Conservation (phyloP, 2,329 filamentous ascomycete genomes). For the Alternaria consortialis region DNA sequence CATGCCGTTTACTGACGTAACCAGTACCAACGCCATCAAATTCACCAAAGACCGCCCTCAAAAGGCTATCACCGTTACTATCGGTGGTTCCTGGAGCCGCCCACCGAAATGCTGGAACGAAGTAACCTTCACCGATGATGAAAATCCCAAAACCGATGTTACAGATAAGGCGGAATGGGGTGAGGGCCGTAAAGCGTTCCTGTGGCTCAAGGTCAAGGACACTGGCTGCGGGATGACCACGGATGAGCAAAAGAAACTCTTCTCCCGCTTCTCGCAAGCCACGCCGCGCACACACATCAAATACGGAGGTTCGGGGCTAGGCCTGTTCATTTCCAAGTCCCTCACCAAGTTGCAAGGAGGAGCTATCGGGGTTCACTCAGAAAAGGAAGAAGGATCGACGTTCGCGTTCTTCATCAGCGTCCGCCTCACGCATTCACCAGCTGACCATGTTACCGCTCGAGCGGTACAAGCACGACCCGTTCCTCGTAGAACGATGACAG, state of each 20-base stretch:
- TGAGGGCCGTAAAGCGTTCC: slow-evolving; percentile 45
- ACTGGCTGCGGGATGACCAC: slow-evolving; percentile 52
- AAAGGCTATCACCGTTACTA: slow-evolving; percentile 49
- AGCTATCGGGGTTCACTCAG: slow-evolving; percentile 54
- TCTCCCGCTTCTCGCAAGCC: slow-evolving; percentile 43
- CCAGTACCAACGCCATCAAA: slow-evolving; percentile 42
- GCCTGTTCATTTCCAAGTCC: slow-evolving; percentile 55
- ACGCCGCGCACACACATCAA: slow-evolving; percentile 45
- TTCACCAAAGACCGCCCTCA: slow-evolving; percentile 48
- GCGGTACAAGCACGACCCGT: slow-evolving; percentile 13
- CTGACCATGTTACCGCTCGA: slow-evolving; percentile 5
- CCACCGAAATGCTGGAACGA: slow-evolving; percentile 26
- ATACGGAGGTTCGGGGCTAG: slow-evolving; percentile 55
- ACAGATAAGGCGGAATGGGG: slow-evolving; percentile 40
- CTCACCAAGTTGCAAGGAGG: slow-evolving; percentile 48
- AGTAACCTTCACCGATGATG: slow-evolving; percentile 27
- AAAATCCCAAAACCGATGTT: slow-evolving; percentile 8
- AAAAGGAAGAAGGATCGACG: slow-evolving; percentile 44
- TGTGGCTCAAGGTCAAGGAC: slow-evolving; percentile 49
- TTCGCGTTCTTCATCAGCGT: slow-evolving; percentile 55
- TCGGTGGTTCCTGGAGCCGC: slow-evolving; percentile 43
- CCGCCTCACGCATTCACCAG: slow-evolving; percentile 26
- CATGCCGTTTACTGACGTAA: slow-evolving; percentile 32
- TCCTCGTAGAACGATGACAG: slow-evolving; percentile 19
- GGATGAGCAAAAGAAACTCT: slow-evolving; percentile 48